phyloP scores from a whole-genome alignment of 768 basidiomycete genomes.

The Mrakia gelida region DNA sequence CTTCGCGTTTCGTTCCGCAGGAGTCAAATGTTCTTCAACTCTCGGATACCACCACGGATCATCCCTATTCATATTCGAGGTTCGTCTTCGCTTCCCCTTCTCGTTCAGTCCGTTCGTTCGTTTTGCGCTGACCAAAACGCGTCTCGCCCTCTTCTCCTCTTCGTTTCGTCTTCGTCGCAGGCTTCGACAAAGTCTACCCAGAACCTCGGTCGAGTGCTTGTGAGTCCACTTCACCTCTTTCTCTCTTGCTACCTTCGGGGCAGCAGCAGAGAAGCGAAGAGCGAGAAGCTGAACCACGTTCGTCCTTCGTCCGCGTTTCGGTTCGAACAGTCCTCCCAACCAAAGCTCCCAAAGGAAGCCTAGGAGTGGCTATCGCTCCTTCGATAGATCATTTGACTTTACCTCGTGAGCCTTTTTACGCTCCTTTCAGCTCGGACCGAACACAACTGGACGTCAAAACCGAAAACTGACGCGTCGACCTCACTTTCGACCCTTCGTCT shows the following conservation, averaged over 20 bases:
- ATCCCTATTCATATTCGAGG: conserved; percentile 22
- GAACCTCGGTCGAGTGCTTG: conserved; percentile 15
- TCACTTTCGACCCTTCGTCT: not conserved
- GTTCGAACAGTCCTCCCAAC: not conserved
- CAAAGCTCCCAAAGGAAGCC: not conserved
- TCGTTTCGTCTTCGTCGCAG: not conserved
- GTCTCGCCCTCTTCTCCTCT: not conserved
- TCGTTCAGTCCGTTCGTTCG: no score
- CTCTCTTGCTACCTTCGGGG: not conserved
- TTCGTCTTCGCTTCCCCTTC: not conserved
- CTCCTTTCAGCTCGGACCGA: no score
- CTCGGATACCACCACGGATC: conserved; percentile 10
- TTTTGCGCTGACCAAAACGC: not conserved
- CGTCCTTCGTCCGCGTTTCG: not conserved
- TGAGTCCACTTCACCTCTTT: not conserved
- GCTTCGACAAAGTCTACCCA: conserved; percentile 21
- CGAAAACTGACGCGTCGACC: not conserved
- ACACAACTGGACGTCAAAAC: no score
- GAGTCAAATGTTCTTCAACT: conserved; percentile 16
- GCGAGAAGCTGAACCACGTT: not conserved
- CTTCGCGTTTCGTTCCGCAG: not conserved
- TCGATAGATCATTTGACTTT: not conserved
- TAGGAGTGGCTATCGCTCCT: conserved; percentile 5
- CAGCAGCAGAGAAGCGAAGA: not conserved
- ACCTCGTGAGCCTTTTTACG: not conserved